Percentiles rank a stretch among this genome's conserved stretches.
phyloP scores from a whole-genome alignment of 73 alveolate genomes.

The Stentor roeselii region DNA sequence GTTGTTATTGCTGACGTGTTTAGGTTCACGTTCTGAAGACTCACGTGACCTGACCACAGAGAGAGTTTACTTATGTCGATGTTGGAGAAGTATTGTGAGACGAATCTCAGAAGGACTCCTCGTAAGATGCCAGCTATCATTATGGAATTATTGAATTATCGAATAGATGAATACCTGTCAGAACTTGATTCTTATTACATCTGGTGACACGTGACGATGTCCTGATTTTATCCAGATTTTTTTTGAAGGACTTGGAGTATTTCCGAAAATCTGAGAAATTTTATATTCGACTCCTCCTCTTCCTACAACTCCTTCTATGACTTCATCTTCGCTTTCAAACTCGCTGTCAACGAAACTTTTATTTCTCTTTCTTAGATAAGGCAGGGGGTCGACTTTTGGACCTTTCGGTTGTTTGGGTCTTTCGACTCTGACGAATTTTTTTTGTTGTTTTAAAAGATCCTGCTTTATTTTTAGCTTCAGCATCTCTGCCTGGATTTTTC shows the following conservation, averaged over 20 bases:
- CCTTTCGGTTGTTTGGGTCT: neutral
- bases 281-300: no score
- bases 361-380: neutral
- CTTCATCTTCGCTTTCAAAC: no score
- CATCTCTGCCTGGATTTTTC: neutral
- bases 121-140: constrained; percentile 12
- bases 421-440: neutral
- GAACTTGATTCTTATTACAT: no score
- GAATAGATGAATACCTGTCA: no score
- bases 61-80: neutral
- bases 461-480: neutral
- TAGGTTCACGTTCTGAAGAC: constrained; percentile 29
- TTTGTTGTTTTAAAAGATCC: neutral
- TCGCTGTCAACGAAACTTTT: neutral
- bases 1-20: constrained; percentile 30
- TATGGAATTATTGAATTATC: no score
- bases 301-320: no score
- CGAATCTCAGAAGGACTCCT: constrained; percentile 5
- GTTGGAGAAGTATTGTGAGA: constrained; percentile 27
- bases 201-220: no score
- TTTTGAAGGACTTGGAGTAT: no score
- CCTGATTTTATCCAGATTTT: no score
- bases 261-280: no score
- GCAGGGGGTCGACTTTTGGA: neutral
- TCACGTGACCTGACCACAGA: constrained; percentile 2